Conservation (phyloP, 495 filamentous ascomycete species). For the Oleoguttula mirabilis region DNA sequence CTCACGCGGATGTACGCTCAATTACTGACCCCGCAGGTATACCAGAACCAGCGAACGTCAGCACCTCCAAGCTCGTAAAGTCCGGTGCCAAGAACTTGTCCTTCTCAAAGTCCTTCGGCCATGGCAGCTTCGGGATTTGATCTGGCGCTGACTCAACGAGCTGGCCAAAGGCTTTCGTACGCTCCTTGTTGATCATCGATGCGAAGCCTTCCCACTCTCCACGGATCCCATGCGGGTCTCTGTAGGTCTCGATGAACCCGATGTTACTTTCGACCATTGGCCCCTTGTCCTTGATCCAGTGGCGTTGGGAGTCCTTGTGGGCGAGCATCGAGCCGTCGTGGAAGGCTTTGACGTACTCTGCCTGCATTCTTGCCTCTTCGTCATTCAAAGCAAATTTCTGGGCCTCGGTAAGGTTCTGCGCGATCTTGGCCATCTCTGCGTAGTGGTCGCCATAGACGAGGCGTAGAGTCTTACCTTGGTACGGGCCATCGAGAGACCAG, state of each 20-base stretch:
- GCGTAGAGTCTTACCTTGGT: constrained; percentile 59
- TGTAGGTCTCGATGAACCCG: constrained; percentile 63
- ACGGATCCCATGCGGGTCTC: constrained; percentile 81
- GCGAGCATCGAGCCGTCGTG: constrained; percentile 70
- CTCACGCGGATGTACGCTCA: too few species aligned
- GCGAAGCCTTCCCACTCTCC: constrained; percentile 92
- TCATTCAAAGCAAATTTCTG: constrained; percentile 69
- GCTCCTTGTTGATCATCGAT: constrained; percentile 67
- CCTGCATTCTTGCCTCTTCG: constrained; percentile 72
- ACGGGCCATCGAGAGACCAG: constrained; percentile 50
- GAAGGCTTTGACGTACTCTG: constrained; percentile 75
- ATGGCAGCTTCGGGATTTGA: constrained; percentile 81
- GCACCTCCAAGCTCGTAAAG: constrained; percentile 52
- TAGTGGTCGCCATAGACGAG: constrained; percentile 77
- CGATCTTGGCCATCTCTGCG: constrained; percentile 68
- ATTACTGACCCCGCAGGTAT: constrained; percentile 32
- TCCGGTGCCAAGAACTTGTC: constrained; percentile 89
- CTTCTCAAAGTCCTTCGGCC: constrained; percentile 83
- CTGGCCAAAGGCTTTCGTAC: constrained; percentile 77
- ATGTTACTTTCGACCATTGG: constrained; percentile 84
- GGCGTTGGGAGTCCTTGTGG: constrained; percentile 81
- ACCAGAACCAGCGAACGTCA: constrained; percentile 56
- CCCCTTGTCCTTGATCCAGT: constrained; percentile 86
- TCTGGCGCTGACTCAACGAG: constrained; percentile 68
- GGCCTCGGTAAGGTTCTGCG: constrained; percentile 57